A percentile compares a stretch with the other conserved stretches of the same genome.
phyloP scores from a whole-genome alignment of 176 grass and related monocot genomes.

The Aegilops sharonensis region DNA sequence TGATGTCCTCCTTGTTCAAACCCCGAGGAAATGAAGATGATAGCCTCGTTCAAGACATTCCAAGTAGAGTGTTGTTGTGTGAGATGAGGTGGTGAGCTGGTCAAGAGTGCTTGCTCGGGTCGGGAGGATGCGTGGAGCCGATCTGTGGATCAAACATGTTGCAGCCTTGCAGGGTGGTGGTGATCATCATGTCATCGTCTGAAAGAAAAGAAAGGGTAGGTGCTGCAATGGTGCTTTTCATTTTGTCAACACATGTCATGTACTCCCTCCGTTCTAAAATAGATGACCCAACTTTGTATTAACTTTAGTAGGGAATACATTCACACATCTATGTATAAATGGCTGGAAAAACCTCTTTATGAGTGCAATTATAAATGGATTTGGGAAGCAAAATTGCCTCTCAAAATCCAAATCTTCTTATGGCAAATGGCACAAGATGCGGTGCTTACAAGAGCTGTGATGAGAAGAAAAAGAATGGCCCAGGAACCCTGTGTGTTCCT shows the following conservation, averaged over 20 bases:
- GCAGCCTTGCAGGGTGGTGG: neutral
- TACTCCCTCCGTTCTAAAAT: neutral
- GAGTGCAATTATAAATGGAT: too few relatives aligned
- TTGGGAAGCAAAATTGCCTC: too few relatives aligned
- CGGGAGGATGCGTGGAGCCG: neutral
- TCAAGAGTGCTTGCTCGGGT: neutral
- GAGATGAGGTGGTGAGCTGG: neutral
- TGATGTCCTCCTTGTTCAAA: slow-evolving; percentile 82
- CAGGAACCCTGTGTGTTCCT: too few relatives aligned
- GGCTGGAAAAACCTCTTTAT: too few relatives aligned
- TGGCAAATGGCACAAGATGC: too few relatives aligned
- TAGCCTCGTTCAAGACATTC: slow-evolving; percentile 46
- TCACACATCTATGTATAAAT: too few relatives aligned
- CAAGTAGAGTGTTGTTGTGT: neutral
- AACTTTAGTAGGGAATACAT: too few relatives aligned
- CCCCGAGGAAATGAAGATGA: slow-evolving; percentile 48
- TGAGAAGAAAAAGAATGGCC: too few relatives aligned
- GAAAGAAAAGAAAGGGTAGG: neutral
- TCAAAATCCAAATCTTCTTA: too few relatives aligned
- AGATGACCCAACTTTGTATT: too few relatives aligned
- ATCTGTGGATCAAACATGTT: neutral
- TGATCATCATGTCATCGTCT: neutral
- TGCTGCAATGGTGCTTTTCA: neutral
- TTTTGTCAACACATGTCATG: neutral
- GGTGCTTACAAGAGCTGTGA: too few relatives aligned